A percentile compares a stretch with the other conserved stretches of the same genome.
Evolutionary conservation across 208 protist genomes (phyloP).

Genomic region (Acanthamoeba culbertsoni): DNA sequence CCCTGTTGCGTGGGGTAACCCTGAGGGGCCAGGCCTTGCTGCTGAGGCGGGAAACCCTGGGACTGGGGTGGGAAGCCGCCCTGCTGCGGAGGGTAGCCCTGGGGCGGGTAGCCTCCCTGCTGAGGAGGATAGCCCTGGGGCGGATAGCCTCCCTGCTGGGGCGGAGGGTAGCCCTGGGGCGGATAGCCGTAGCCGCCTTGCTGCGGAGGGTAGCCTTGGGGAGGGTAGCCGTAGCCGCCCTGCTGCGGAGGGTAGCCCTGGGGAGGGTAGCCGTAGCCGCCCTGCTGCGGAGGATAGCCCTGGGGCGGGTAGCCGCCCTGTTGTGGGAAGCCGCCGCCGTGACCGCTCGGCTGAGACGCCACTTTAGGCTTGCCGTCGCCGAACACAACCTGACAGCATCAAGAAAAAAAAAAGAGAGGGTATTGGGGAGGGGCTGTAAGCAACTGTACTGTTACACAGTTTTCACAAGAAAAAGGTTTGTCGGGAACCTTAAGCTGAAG

Average conservation of each 20-base stretch:
- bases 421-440: neutral
- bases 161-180: no score
- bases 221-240: neutral
- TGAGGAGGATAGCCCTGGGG: no score
- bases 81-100: neutral
- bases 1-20: neutral
- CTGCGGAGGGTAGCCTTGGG: no score
- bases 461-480: neutral
- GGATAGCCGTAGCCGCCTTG: no score
- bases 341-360: neutral
- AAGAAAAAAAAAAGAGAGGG: neutral
- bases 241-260: neutral
- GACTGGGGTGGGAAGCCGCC: neutral
- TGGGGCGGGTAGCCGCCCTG: neutral
- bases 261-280: neutral
- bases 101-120: neutral
- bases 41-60: neutral
- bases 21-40: neutral
- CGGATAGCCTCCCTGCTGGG: no score
- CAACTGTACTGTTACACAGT: no score
- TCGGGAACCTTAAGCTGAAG: neutral
- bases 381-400: neutral
- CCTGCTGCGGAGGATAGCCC: neutral
- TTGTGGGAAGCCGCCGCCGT: neutral
- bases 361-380: constrained; percentile 17